These are phyloP conservation scores for Crucihimalaya himalaica DNA, from an alignment of 345 rosid genomes.

Conservation along the genomic window DNA sequence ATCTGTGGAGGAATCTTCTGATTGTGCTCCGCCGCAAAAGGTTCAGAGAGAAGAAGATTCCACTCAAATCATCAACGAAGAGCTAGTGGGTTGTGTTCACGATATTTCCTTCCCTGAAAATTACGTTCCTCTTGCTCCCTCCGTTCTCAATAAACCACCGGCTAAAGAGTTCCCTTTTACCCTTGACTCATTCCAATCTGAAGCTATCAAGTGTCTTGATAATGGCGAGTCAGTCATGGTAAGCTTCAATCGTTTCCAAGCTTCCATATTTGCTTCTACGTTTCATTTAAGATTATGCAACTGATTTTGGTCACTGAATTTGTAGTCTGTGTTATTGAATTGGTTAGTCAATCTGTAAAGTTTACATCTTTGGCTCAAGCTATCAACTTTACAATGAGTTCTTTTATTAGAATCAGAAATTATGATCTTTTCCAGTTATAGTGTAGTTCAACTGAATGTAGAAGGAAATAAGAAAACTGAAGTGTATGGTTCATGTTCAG, in stretches of 20 bases:
- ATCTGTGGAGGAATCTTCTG: conserved; percentile 43
- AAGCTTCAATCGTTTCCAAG: not conserved
- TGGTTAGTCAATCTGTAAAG: not conserved
- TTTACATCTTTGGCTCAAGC: conserved; percentile 11
- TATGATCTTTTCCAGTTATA: not conserved
- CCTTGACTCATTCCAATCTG: conserved; percentile 94
- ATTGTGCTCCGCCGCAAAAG: conserved; percentile 48
- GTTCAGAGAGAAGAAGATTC: conserved; percentile 49
- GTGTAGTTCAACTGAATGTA: not conserved
- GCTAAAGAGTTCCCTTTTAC: conserved; percentile 90
- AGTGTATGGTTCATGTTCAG: conserved; percentile 43
- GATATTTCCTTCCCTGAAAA: conserved; percentile 83
- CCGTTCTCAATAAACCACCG: conserved; percentile 55
- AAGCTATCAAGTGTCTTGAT: conserved; percentile 90
- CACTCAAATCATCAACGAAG: conserved; percentile 22
- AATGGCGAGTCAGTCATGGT: conserved; percentile 94
- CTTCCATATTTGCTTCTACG: not conserved
- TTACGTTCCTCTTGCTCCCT: conserved; percentile 47
- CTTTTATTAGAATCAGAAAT: not conserved
- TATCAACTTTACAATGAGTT: not conserved
- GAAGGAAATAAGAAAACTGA: not conserved
- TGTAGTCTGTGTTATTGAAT: not conserved
- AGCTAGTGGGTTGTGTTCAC: conserved; percentile 64
- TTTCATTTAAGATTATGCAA: not conserved
- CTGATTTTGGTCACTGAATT: not conserved